Percentiles rank a stretch among this genome's conserved stretches.
These are phyloP conservation scores for Penicillium sp. DNA, from an alignment of 2,329 filamentous ascomycete genomes.

Conservation along the genomic window DNA sequence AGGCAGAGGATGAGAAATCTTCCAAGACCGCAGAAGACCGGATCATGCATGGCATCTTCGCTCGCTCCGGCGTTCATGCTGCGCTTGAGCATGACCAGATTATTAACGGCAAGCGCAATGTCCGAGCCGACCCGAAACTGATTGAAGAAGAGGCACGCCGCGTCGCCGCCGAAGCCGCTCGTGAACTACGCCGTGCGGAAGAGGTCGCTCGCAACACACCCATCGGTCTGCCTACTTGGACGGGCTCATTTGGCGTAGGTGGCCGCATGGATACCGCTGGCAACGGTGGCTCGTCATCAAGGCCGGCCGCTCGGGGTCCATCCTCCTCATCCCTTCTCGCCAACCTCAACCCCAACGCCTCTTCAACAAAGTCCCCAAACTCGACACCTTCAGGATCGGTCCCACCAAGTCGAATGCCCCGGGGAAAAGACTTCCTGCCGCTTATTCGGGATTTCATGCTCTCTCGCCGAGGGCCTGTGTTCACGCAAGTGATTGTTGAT, in stretches of 20 bases:
- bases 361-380: constrained; percentile 15
- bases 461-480: constrained; percentile 68
- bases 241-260: constrained; percentile 71
- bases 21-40: constrained; percentile 57
- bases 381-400: constrained; percentile 37
- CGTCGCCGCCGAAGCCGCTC: constrained; percentile 71
- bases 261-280: constrained; percentile 50
- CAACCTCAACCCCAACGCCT: constrained; percentile 28
- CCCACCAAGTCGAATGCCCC: constrained; percentile 22
- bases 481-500: constrained; percentile 79
- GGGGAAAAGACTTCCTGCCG: constrained; percentile 59
- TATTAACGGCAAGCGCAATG: constrained; percentile 65
- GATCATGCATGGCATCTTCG: constrained; percentile 84
- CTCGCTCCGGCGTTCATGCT: constrained; percentile 78
- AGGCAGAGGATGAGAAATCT: constrained; percentile 28
- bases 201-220: constrained; percentile 67
- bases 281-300: constrained; percentile 28
- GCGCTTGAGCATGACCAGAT: constrained; percentile 91
- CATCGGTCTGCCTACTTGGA: constrained; percentile 89
- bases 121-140: constrained; percentile 69
- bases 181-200: constrained; percentile 65
- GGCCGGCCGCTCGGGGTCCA: constrained; percentile 32
- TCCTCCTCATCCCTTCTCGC: constrained; percentile 38
- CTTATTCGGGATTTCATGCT: constrained; percentile 75
- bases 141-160: constrained; percentile 75